Evolutionary conservation across 495 filamentous ascomycete species (phyloP), one percentile per base, ranked within the genome.

Genomic region (Aspergillus heteromorphus): DNA sequence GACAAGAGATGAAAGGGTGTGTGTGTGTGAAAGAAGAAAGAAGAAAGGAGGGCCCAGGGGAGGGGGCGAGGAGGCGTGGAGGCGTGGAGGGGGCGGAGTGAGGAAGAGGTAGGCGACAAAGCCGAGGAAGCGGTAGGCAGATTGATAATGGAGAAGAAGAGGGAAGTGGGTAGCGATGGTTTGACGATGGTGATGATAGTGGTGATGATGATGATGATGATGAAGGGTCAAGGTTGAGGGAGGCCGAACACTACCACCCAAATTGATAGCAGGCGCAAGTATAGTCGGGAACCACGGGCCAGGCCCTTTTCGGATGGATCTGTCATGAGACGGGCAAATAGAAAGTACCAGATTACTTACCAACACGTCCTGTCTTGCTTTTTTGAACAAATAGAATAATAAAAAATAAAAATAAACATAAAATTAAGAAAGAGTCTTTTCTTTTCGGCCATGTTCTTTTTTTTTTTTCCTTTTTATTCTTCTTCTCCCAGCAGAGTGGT

Each of bases 161-260:
- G 17, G 43, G 27, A 56, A 55, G 53, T 56, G 56, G 60, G 48
- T 60, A 52, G 55, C 19, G 30, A 62, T 60, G 55, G 53, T 62
- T 62, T 25, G 43, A 34, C 6, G 48, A 36, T 19, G 48, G 29
- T 36, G 48, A 49, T 49, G 29, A 10, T 38, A 19, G 38, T 49
- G 48, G 20, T 49, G 29, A 36, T 49, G 48, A 49, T 49, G 48
- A 5, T 45, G n/a, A n/a, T n/a, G n/a, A n/a, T n/a, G n/a, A n/a
- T n/a, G n/a, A n/a, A n/a, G n/a, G n/a, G n/a, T n/a, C n/a, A n/a
- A n/a, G n/a, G n/a, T n/a, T n/a, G 42, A 21, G 13, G 20, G 23
- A 27, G 43, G n/a, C 43, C 43, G 43, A 27, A 47, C 21, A 27
- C 43, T 47, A 27, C 7, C 23, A 27, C 3, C n/a, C n/a, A n/a